Conservation (phyloP, 164 flowering plant species). For the Piper betle region DNA sequence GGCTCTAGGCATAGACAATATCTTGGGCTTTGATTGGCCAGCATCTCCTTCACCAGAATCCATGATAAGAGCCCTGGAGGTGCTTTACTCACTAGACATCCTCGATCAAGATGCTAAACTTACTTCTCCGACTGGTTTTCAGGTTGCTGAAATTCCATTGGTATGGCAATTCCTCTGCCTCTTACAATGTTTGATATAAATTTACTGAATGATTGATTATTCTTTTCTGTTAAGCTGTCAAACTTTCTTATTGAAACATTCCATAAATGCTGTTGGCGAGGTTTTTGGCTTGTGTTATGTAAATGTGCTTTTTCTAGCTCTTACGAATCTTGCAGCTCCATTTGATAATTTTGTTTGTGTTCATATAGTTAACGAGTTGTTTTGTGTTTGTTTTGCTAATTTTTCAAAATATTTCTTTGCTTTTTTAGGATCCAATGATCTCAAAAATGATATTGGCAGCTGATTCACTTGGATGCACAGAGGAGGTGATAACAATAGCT, state of each 20-base stretch:
- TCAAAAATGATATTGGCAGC: slow-evolving; percentile 87
- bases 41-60: slow-evolving; percentile 90
- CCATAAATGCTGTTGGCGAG: too few relatives aligned
- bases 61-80: slow-evolving; percentile 92
- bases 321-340: neutral
- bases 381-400: neutral
- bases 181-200: too few relatives aligned
- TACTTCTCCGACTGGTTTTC: slow-evolving; percentile 91
- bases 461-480: slow-evolving; percentile 66
- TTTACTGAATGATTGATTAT: too few relatives aligned
- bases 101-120: slow-evolving; percentile 96
- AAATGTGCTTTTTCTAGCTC: neutral
- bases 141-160: slow-evolving; percentile 89
- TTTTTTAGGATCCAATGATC: slow-evolving; percentile 81
- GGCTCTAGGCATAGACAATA: slow-evolving; percentile 92
- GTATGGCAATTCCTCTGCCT: slow-evolving; percentile 24
- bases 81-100: slow-evolving; percentile 80
- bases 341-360: neutral
- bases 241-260: too few relatives aligned
- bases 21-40: slow-evolving; percentile 96
- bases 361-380: neutral
- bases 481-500: slow-evolving; percentile 79
- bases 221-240: too few relatives aligned
- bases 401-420: neutral
- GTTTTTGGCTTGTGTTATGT: too few relatives aligned